Base-by-base conservation (phyloP, 768 basidiomycete species). In the Phanerochaete carnosa region DNA sequence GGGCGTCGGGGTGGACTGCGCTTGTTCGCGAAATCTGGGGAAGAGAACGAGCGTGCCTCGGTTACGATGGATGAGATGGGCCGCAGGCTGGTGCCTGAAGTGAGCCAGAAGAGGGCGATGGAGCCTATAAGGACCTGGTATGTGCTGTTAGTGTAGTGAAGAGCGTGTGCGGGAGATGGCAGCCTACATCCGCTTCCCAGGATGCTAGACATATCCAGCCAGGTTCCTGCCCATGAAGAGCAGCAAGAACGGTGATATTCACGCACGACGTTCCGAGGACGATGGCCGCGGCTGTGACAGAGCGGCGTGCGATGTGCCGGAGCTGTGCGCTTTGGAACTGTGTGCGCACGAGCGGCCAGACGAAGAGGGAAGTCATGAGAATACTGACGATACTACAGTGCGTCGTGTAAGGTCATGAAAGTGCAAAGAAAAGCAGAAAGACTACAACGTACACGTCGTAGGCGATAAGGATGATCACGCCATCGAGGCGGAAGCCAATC, bases 221-320 rank as follows among this genome's bases (percentile, higher is more conserved):
- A 9, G 80, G 68, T 62, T 84, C 74, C 25, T 72, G 65, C 6
- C 83, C 82, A 47, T 82, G 72, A 67, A 80, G 58, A 25, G 73
- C 54, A 12, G 79, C 78, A 29, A 85, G 72, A n/a, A 83, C 68
- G 12, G 72, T 66, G 39, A 83, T 77, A 66, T 85, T 79, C 56
- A 80, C 75, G 37, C 78, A 75, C 12, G 82, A 83, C 6, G 83
- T 83, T 12, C 75, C 74, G 13, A 85, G 74, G 0, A 81, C 79
- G 23, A 80, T 72, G 23, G 71, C 63, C 0, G 83, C 75, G 0
- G 83, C 82, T 49, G 80, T 80, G 43, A 80, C 68, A 1, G 82
- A 81, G 29, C 81, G 73, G 9, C 69, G 55, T 1, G 82, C 77
- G 43, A 83, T 68, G 7, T 70, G 65, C 28, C 74, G 74, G 15